These are phyloP conservation scores for Fusarium annulatum DNA, from an alignment of 2,329 filamentous ascomycete species.

Conservation along the genomic window DNA sequence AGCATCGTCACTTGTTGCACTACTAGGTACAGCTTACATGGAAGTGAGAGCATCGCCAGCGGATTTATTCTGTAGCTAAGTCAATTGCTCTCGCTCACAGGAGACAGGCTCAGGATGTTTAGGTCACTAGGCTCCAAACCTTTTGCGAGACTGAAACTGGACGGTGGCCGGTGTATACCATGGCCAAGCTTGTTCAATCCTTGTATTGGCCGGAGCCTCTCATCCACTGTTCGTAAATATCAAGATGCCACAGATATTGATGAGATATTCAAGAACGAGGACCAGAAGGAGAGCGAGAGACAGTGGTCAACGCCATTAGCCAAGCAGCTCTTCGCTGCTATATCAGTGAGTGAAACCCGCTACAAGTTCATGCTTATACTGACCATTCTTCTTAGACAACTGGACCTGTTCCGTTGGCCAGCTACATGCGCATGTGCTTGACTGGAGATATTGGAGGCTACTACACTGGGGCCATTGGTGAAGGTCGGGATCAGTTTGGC, in stretches of 20 bases:
- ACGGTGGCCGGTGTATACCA: slow-evolving; percentile 21
- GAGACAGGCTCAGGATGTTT: slow-evolving; percentile 27
- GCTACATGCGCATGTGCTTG: slow-evolving; percentile 98
- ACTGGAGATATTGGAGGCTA: slow-evolving; percentile 92
- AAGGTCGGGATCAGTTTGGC: slow-evolving; percentile 89
- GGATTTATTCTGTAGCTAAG: background rate
- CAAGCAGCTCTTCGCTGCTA: slow-evolving; percentile 86
- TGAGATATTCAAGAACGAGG: slow-evolving; percentile 11
- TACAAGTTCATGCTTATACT: background rate
- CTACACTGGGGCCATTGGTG: slow-evolving; percentile 80
- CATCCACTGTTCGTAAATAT: slow-evolving; percentile 32
- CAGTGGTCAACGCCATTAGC: slow-evolving; percentile 94
- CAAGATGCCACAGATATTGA: slow-evolving; percentile 24
- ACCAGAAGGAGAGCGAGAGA: slow-evolving; percentile 54
- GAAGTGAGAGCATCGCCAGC: background rate
- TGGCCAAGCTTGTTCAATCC: slow-evolving; percentile 13
- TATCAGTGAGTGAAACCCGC: slow-evolving; percentile 69
- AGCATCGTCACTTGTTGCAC: slow-evolving; percentile 23
- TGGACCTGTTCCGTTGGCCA: slow-evolving; percentile 89
- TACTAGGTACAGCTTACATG: background rate
- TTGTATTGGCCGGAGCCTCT: slow-evolving; percentile 42
- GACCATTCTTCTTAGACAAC: slow-evolving; percentile 63
- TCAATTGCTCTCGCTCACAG: background rate
- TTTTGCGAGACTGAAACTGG: slow-evolving; percentile 20
- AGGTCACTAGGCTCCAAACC: slow-evolving; percentile 25